Evolutionary conservation across 2,329 filamentous ascomycete genomes (phyloP).

Genomic region (Penicillium sp.): DNA sequence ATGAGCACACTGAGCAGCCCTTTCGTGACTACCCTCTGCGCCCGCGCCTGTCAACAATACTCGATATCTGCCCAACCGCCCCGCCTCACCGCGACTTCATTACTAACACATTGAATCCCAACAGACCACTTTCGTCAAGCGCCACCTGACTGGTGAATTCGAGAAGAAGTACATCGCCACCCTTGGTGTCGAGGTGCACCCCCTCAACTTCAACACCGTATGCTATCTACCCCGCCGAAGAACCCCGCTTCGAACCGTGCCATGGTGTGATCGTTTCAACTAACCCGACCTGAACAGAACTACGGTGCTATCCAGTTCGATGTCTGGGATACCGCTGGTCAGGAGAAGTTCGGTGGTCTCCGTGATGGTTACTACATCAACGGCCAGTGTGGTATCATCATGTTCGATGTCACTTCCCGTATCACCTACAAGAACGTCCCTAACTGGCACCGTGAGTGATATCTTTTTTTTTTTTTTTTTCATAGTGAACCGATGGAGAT

Average conservation of each 20-base stretch:
- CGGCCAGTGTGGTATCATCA: slow-evolving; percentile 99
- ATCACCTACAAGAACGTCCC: slow-evolving; percentile 99
- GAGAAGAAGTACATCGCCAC: slow-evolving; percentile 99
- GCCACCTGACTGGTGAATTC: slow-evolving; percentile 98
- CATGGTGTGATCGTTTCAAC: slow-evolving; percentile 17
- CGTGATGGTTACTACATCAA: slow-evolving; percentile 99
- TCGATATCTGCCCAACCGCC: slow-evolving; percentile 25
- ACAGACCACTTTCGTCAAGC: slow-evolving; percentile 99
- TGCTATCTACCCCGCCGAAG: slow-evolving; percentile 61
- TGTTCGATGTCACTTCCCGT: slow-evolving; percentile 99
- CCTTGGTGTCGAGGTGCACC: slow-evolving; percentile 98
- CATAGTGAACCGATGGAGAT: slow-evolving; percentile 7
- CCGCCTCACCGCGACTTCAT: slow-evolving; percentile 18
- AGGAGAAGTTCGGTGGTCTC: slow-evolving; percentile 99
- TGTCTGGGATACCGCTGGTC: slow-evolving; percentile 97
- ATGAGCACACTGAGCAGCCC: neutral
- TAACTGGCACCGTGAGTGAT: slow-evolving; percentile 96
- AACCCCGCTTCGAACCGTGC: slow-evolving; percentile 30
- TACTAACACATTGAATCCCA: slow-evolving; percentile 20
- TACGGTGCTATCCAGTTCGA: slow-evolving; percentile 96
- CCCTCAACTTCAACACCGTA: slow-evolving; percentile 96
- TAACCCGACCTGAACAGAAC: slow-evolving; percentile 59
- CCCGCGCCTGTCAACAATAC: slow-evolving; percentile 29
- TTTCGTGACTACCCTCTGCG: slow-evolving; percentile 13
- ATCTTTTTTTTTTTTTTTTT: neutral